A percentile compares a stretch with the other conserved stretches of the same genome.
These are phyloP conservation scores for Coemansia sp. DNA, from an alignment of 192 early-diverging fungal species.

Conservation along the genomic window DNA sequence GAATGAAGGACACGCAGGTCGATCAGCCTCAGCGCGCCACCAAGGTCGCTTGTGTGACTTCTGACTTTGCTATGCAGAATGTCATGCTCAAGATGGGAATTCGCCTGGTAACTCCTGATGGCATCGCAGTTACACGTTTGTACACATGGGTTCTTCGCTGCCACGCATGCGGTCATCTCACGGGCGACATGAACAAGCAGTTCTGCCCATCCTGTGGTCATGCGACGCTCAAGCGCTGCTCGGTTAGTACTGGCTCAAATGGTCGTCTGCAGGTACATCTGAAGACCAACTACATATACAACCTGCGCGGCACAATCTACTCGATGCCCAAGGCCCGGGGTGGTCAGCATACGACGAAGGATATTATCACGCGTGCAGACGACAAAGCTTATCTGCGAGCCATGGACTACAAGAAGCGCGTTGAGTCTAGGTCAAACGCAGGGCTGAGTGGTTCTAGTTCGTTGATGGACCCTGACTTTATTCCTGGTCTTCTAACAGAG, in stretches of 20 bases:
- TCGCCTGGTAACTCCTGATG: slow-evolving; percentile 79
- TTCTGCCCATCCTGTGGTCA: slow-evolving; percentile 94
- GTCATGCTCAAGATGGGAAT: slow-evolving; percentile 92
- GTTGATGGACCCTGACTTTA: slow-evolving; percentile 38
- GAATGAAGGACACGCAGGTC: slow-evolving; percentile 41
- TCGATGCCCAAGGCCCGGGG: slow-evolving; percentile 81
- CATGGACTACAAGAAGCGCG: slow-evolving; percentile 25
- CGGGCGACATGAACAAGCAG: slow-evolving; percentile 79
- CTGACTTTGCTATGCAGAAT: slow-evolving; percentile 97
- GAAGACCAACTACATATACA: slow-evolving; percentile 89
- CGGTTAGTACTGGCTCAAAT: slow-evolving; percentile 73
- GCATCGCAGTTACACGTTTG: slow-evolving; percentile 68
- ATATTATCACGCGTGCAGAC: slow-evolving; percentile 87
- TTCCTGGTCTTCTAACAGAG: slow-evolving; percentile 25
- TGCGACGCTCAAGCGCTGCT: slow-evolving; percentile 79
- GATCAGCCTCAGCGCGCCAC: slow-evolving; percentile 38
- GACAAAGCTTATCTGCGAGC: slow-evolving; percentile 74
- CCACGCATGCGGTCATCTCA: slow-evolving; percentile 88
- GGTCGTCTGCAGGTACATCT: slow-evolving; percentile 81
- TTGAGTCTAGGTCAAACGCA: slow-evolving; percentile 28
- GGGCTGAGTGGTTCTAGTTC: slow-evolving; percentile 23
- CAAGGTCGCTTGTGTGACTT: slow-evolving; percentile 84
- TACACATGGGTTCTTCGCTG: slow-evolving; percentile 92
- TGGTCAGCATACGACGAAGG: slow-evolving; percentile 64
- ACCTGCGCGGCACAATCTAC: slow-evolving; percentile 84